A percentile compares a stretch with the other conserved stretches of the same genome.
Conservation (phyloP, 768 basidiomycete species). For the Suillus spraguei region DNA sequence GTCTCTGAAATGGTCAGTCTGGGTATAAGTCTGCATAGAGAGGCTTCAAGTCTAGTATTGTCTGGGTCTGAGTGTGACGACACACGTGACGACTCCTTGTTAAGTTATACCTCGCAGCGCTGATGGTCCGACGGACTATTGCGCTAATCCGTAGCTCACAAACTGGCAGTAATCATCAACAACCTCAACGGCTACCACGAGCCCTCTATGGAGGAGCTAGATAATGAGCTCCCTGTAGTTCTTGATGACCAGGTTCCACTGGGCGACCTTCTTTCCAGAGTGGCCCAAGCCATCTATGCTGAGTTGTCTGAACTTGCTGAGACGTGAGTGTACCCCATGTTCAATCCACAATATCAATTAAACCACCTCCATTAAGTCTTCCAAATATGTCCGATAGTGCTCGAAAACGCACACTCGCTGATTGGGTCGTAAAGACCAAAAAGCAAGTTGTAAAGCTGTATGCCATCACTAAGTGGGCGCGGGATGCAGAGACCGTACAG, state of each 20-base stretch:
- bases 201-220: conserved; percentile 56
- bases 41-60: too few relatives aligned
- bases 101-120: neutral
- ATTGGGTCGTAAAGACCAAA: conserved; percentile 90
- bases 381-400: conserved; percentile 82
- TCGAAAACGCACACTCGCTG: conserved; percentile 79
- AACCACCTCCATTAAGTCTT: conserved; percentile 40
- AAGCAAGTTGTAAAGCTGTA: conserved; percentile 90
- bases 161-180: conserved; percentile 14
- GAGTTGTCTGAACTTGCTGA: conserved; percentile 84
- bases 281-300: conserved; percentile 79
- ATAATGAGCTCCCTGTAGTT: conserved; percentile 74
- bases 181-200: conserved; percentile 39
- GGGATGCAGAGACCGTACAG: conserved; percentile 82
- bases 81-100: neutral
- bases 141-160: neutral
- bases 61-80: neutral
- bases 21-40: too few relatives aligned
- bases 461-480: conserved; percentile 84
- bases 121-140: conserved; percentile 2
- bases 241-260: conserved; percentile 74
- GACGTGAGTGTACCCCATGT: conserved; percentile 55
- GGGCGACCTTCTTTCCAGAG: conserved; percentile 72
- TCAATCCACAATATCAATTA: conserved; percentile 13
- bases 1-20: too few relatives aligned